These are phyloP conservation scores for Fusarium dlaminii DNA, from an alignment of 2,329 filamentous ascomycete species.

Conservation along the genomic window DNA sequence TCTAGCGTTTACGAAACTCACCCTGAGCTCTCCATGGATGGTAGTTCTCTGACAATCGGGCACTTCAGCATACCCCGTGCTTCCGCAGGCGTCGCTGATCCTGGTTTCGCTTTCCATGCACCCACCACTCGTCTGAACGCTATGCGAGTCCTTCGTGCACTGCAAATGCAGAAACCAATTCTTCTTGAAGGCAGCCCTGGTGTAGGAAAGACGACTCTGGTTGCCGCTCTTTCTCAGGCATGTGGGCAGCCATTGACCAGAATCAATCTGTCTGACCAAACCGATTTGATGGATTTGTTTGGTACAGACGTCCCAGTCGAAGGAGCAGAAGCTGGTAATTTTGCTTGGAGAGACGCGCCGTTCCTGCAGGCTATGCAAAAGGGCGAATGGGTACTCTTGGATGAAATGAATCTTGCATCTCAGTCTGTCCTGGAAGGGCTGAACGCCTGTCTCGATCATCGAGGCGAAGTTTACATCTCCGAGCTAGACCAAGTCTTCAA, in stretches of 20 bases:
- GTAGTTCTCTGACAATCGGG: slow-evolving; percentile 70
- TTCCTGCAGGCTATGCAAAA: slow-evolving; percentile 97
- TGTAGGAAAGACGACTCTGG: slow-evolving; percentile 95
- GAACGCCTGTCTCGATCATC: slow-evolving; percentile 95
- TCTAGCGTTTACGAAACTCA: slow-evolving; percentile 70
- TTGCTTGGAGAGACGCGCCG: slow-evolving; percentile 94
- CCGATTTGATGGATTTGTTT: slow-evolving; percentile 96
- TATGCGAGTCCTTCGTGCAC: slow-evolving; percentile 87
- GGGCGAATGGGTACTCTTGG: slow-evolving; percentile 94
- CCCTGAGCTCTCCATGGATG: slow-evolving; percentile 65
- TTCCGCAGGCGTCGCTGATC: slow-evolving; percentile 51
- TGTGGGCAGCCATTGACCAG: slow-evolving; percentile 86
- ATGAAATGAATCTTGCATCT: slow-evolving; percentile 98
- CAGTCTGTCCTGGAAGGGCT: slow-evolving; percentile 96
- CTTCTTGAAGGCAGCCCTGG: slow-evolving; percentile 96
- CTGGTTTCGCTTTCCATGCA: slow-evolving; percentile 75
- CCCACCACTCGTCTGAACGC: slow-evolving; percentile 90
- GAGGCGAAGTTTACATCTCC: slow-evolving; percentile 93
- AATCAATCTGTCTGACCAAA: slow-evolving; percentile 98
- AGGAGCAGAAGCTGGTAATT: slow-evolving; percentile 88
- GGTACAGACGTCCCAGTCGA: slow-evolving; percentile 96
- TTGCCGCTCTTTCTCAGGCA: slow-evolving; percentile 82
- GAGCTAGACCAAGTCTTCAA: slow-evolving; percentile 95
- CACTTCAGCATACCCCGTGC: slow-evolving; percentile 72
- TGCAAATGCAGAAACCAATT: slow-evolving; percentile 91